Base-by-base conservation (phyloP, 31 red algal species). In the Bonnemaisonia californica region DNA sequence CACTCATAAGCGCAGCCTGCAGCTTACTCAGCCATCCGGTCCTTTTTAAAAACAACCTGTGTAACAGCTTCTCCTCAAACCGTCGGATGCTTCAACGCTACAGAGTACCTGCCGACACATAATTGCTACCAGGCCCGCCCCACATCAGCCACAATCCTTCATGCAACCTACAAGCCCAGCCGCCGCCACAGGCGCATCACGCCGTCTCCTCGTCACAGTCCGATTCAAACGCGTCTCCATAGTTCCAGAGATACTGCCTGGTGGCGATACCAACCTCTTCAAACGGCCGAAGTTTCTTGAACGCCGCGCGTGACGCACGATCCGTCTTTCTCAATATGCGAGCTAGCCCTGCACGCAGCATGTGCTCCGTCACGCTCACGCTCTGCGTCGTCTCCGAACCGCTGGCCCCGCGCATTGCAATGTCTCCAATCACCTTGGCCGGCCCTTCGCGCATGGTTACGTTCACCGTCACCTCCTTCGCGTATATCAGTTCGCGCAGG, bases 141-240 rank as follows among this genome's bases (percentile, higher is more conserved):
- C n/a, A n/a, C n/a, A n/a, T n/a, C n/a, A n/a, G n/a, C n/a, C n/a
- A n/a, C n/a, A n/a, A n/a, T n/a, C n/a, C n/a, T n/a, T n/a, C n/a
- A n/a, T n/a, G n/a, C n/a, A n/a, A n/a, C n/a, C n/a, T n/a, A n/a
- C n/a, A n/a, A n/a, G n/a, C n/a, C n/a, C n/a, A n/a, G n/a, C n/a
- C n/a, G n/a, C n/a, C n/a, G n/a, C n/a, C n/a, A n/a, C n/a, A n/a
- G n/a, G n/a, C n/a, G n/a, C n/a, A n/a, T n/a, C n/a, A n/a, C n/a
- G n/a, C n/a, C n/a, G n/a, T n/a, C n/a, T 90, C 86, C 68, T 95
- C 83, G 57, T 97, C 94, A 77, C 81, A 91, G 34, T 97, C 94
- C 11, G 89, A 93, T 57, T 88, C 94, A 45, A 86, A 97, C 27
- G 94, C 90, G 51, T 97, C 94, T 31, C 94, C 94, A 68, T 93